Base-by-base conservation (phyloP, 306 rosid species). In the Cajanus cajan region DNA sequence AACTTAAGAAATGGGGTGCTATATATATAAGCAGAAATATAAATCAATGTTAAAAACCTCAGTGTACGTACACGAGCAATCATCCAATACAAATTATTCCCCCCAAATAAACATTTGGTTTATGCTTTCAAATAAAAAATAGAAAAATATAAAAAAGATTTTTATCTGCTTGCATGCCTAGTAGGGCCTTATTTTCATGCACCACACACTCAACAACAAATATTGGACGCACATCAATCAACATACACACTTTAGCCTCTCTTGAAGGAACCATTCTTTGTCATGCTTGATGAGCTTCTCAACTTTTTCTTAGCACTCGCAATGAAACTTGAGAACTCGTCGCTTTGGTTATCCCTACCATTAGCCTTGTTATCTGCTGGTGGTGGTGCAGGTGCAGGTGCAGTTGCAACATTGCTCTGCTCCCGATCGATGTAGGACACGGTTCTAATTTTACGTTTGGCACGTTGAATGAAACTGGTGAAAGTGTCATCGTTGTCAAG, bases 261-360 rank as follows among this genome's bases (percentile, higher is more conserved):
- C 54, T 78, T 78, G 16, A 81, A 82, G 55, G 88, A 82, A 43
- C 64, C 41, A 25, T 4, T 61, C 31, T 73, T 87, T 67, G 88
- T 76, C 21, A 72, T 31, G 71, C 37, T 73, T 4, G 94, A 78
- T 18, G 83, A 21, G 18, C 79, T 69, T 71, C 83, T 80, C 64
- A 85, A 31, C 76, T 77, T 92, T 24, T 41, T 80, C 82, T 68
- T 85, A 2, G 80, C 70, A 65, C 41, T 55, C 43, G 81, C 63
- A 71, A 90, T 88, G 40, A 82, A 92, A 39, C 70, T 86, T 11
- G 90, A 79, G 74, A 87, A 85, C 10, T 82, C 76, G 13, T 88
- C 89, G n/a, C 19, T 70, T 3, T 41, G 71, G 45, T 79, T 48
- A 1, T 71, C 7, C 43, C 78, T 62, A 5, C 11, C 25, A 51